Conservation (phyloP, 768 basidiomycete genomes). For the Termitomyces sp. region DNA sequence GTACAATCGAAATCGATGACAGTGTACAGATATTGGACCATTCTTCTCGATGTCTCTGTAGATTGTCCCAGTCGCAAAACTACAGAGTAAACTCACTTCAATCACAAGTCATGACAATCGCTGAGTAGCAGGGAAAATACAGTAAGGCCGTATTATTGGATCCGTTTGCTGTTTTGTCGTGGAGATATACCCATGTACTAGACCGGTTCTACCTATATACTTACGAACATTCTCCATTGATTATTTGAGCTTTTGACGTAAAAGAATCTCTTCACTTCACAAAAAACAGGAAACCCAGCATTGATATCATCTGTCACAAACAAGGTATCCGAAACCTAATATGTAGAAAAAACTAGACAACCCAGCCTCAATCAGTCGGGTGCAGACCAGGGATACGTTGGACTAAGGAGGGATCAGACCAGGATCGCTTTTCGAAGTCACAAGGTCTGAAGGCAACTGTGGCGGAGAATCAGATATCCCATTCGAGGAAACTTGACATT, state of each 20-base stretch:
- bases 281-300: neutral
- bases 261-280: neutral
- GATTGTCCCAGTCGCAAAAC: no score
- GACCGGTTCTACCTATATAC: no score
- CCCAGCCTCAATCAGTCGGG: neutral
- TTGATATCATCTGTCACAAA: neutral
- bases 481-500: neutral
- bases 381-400: neutral
- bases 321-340: neutral
- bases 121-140: no score
- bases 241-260: no score
- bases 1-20: no score
- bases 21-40: no score
- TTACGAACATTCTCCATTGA: neutral
- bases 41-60: no score
- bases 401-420: neutral
- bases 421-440: slow-evolving; percentile 1
- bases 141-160: no score
- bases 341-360: neutral
- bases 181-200: no score
- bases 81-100: no score
- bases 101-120: no score
- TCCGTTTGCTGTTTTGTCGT: no score
- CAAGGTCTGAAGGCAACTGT: slow-evolving; percentile 3
- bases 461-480: neutral